phyloP scores from a whole-genome alignment of 163 green algal species.

The Scenedesmus sp. region DNA sequence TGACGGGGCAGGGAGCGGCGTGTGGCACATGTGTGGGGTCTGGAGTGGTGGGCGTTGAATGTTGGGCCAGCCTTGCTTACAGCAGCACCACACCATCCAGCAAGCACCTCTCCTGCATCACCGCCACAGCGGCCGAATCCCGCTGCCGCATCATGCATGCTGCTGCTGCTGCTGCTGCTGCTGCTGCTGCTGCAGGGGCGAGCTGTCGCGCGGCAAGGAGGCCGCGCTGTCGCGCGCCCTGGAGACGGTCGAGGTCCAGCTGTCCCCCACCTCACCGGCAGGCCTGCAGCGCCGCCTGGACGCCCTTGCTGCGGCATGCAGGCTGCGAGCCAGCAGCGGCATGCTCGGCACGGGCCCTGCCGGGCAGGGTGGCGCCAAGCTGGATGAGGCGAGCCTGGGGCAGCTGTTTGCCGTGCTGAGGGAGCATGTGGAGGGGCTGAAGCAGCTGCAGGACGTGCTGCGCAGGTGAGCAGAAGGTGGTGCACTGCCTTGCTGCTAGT shows the following conservation, averaged over 20 bases:
- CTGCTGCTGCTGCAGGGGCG: slow-evolving; percentile 44
- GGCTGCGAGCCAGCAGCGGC: slow-evolving; percentile 52
- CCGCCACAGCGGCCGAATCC: too few species aligned
- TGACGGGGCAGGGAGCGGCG: too few species aligned
- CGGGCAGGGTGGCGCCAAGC: background rate
- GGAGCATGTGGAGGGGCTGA: slow-evolving; percentile 63
- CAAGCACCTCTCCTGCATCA: background rate
- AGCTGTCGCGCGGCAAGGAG: slow-evolving; percentile 56
- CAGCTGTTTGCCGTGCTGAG: slow-evolving; percentile 68
- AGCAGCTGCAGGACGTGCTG: slow-evolving; percentile 52
- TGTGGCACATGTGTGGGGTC: background rate
- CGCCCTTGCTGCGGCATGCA: slow-evolving; percentile 62
- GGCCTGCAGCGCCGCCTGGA: slow-evolving; percentile 63
- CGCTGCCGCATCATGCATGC: background rate
- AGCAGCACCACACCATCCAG: background rate
- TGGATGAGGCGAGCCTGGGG: slow-evolving; percentile 64
- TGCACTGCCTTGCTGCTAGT: too few species aligned
- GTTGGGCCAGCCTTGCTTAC: background rate
- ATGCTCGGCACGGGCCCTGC: background rate
- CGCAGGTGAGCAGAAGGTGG: slow-evolving; percentile 14
- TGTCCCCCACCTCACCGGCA: slow-evolving; percentile 59
- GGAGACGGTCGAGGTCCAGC: slow-evolving; percentile 60
- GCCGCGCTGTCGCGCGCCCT: slow-evolving; percentile 59
- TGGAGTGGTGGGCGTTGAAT: background rate
- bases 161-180: background rate